phyloP scores from a whole-genome alignment of 192 early-diverging fungal species.

The Pecoramyces ruminantium region DNA sequence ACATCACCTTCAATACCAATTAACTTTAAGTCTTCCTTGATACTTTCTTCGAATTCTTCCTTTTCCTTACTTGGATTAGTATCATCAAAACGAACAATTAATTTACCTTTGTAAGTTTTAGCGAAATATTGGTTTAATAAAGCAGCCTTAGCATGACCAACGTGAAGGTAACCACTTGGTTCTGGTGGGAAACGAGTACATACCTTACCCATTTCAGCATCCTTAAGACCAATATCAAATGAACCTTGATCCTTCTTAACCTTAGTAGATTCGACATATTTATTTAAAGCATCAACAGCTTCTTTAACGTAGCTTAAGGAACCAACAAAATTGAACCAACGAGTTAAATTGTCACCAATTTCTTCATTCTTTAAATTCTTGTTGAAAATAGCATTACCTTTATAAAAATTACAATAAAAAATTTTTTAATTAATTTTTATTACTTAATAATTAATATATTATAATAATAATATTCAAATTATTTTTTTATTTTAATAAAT shows the following conservation, averaged over 20 bases:
- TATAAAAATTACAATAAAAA: background rate
- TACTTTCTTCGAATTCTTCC: constrained; percentile 84
- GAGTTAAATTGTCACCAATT: constrained; percentile 48
- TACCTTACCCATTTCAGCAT: constrained; percentile 68
- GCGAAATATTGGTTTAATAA: constrained; percentile 97
- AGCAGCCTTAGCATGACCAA: constrained; percentile 98
- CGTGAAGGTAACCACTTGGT: constrained; percentile 95
- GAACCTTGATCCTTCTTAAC: constrained; percentile 57
- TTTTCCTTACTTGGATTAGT: constrained; percentile 97
- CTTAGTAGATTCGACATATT: constrained; percentile 27
- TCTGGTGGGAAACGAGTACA: constrained; percentile 98
- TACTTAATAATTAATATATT: too few relatives aligned
- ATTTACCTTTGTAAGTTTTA: constrained; percentile 65
- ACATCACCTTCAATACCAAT: constrained; percentile 65
- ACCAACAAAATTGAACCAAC: constrained; percentile 65
- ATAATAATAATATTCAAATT: too few relatives aligned
- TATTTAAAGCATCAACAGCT: constrained; percentile 22
- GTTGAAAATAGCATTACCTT: constrained; percentile 60
- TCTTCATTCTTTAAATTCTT: constrained; percentile 56
- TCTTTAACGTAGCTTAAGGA: constrained; percentile 31
- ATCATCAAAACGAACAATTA: constrained; percentile 95
- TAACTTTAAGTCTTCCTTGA: constrained; percentile 81
- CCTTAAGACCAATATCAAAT: constrained; percentile 80
- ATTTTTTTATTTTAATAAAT: background rate
- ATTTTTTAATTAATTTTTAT: too few relatives aligned